A percentile compares a stretch with the other conserved stretches of the same genome.
These are phyloP conservation scores for Sporothrix phasma DNA, from an alignment of 2,329 filamentous ascomycete genomes.

Conservation along the genomic window DNA sequence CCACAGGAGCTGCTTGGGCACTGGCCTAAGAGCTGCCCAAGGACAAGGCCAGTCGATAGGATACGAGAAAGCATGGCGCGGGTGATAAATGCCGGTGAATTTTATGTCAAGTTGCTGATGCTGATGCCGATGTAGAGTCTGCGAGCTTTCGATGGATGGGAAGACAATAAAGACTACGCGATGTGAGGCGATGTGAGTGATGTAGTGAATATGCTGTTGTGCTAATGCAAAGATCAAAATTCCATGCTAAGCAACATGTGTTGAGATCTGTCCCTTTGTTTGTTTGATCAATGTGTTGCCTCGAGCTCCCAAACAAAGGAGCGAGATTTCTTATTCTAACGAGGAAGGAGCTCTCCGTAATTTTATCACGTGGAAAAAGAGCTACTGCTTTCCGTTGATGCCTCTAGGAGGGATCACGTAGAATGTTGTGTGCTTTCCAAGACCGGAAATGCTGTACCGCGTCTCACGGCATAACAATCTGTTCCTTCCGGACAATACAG, in stretches of 20 bases:
- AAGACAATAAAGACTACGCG: too few relatives aligned
- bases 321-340: too few relatives aligned
- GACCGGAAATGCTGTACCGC: neutral
- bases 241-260: neutral
- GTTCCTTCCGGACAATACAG: too few relatives aligned
- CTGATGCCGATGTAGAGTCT: neutral
- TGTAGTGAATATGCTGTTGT: neutral
- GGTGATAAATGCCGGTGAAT: neutral
- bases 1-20: neutral
- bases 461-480: too few relatives aligned
- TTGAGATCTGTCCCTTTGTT: neutral
- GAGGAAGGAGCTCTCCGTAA: neutral
- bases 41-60: neutral
- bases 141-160: neutral
- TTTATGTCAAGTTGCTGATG: neutral
- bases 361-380: too few relatives aligned
- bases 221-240: neutral
- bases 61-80: constrained; percentile 11
- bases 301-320: neutral
- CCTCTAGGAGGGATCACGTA: neutral
- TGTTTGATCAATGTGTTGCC: neutral
- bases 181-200: neutral
- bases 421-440: neutral
- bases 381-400: neutral
- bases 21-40: constrained; percentile 5